Conservation (phyloP, 2,329 filamentous ascomycete genomes). For the Dothiorella sarmentorum region DNA sequence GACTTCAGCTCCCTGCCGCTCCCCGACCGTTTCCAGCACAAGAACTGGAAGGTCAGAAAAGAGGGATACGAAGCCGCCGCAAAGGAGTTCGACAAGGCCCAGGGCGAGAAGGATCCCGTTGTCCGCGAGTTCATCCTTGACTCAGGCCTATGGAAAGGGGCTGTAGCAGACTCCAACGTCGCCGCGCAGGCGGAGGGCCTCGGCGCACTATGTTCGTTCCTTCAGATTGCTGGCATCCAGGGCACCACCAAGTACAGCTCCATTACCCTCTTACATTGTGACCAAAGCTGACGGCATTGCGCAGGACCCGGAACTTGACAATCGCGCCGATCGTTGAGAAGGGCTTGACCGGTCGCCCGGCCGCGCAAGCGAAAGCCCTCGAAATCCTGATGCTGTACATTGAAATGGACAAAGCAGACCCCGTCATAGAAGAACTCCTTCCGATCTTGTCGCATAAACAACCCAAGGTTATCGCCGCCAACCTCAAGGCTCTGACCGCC, state of each 20-base stretch:
- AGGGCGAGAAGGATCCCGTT: conserved; percentile 78
- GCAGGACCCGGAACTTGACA: conserved; percentile 69
- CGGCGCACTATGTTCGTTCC: conserved; percentile 80
- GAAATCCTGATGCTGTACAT: conserved; percentile 86
- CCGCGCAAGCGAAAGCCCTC: conserved; percentile 79
- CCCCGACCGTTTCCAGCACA: conserved; percentile 78
- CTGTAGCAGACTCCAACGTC: conserved; percentile 91
- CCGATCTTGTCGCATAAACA: conserved; percentile 82
- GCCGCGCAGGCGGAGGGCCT: conserved; percentile 94
- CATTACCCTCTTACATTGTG: not conserved
- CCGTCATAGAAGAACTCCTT: conserved; percentile 85
- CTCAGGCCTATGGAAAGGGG: conserved; percentile 82
- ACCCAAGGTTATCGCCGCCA: conserved; percentile 79
- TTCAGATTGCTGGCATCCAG: conserved; percentile 83
- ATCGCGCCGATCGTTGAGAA: conserved; percentile 85
- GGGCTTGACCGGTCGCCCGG: conserved; percentile 79
- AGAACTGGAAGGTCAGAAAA: conserved; percentile 98
- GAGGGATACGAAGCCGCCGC: conserved; percentile 88
- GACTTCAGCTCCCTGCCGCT: conserved; percentile 78
- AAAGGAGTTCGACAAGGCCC: conserved; percentile 79
- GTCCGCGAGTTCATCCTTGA: conserved; percentile 88
- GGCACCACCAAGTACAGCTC: conserved; percentile 62
- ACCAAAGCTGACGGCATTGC: conserved; percentile 21
- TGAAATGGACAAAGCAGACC: conserved; percentile 80
- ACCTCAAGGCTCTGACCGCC: conserved; percentile 70